Base-by-base conservation (phyloP, 371 early-diverging fungal genomes). In the Rhizopus delemar region DNA sequence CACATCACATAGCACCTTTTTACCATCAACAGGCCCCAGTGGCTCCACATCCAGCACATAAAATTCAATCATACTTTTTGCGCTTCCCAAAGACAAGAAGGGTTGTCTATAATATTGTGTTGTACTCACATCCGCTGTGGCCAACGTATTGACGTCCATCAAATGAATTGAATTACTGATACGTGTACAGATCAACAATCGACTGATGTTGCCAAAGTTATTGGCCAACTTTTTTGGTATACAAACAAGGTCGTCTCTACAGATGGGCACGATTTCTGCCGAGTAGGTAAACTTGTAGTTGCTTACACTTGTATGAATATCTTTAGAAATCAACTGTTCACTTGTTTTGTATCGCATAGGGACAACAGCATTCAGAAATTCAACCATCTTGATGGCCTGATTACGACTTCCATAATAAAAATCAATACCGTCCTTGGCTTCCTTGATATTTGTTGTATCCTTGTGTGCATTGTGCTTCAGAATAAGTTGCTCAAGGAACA, bases 361-460 rank as follows among this genome's bases (percentile, higher is more conserved):
- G 1, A 95, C 91, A 53, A 95, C 88, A 46, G 90, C 86, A 50
- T 79, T 77, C 63, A 99, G 73, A 74, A 99, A 99, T 57, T 97
- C 97, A 45, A 94, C 83, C 92, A 99, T 95, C 76, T 95, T 93
- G 66, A 95, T 83, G 31, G 99, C 99, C 69, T 96, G 95, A 32
- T 84, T 78, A 56, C 95, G 87, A 50, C 89, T 82, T 13, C 86
- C 88, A 76, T 92, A 99, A 75, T 91, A 99, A 75, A 99, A 99
- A 78, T 99, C 99, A 54, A 99, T 82, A 62, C 99, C 99, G 66
- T 99, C 99, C 71, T 87, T 92, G 58, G 89, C 88, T 70, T 96
- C 97, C 68, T 98, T 97, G 72, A 99, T 99, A 74, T 99, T 99
- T 59, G 91, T 91, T n/a, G 98, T 95, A 70, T 98, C 96, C 60